A percentile compares a stretch with the other conserved stretches of the same genome.
phyloP scores from a whole-genome alignment of 2,329 filamentous ascomycete species.

The Diaporthe longicolla region DNA sequence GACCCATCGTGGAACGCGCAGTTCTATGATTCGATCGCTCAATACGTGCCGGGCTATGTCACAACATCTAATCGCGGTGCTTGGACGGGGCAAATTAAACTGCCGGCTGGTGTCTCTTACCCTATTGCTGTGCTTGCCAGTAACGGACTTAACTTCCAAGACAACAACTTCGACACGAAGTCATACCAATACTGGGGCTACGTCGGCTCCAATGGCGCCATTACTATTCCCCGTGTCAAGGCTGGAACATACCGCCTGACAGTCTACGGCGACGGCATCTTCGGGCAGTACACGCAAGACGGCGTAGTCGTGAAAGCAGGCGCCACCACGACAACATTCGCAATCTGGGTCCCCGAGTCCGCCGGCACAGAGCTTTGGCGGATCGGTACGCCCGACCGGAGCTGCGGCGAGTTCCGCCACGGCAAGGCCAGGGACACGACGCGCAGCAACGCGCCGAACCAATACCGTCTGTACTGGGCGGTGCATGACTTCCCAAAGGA shows the following conservation, averaged over 20 bases:
- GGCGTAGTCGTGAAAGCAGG: conserved; percentile 59
- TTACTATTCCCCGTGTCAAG: conserved; percentile 67
- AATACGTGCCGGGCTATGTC: conserved; percentile 71
- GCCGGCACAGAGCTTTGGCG: conserved; percentile 73
- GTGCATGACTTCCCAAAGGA: conserved; percentile 71
- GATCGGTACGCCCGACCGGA: conserved; percentile 73
- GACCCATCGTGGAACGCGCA: conserved; percentile 67
- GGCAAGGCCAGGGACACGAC: conserved; percentile 64
- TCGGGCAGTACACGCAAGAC: conserved; percentile 71
- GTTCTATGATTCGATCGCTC: conserved; percentile 75
- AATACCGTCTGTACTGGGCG: conserved; percentile 74
- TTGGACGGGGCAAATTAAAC: conserved; percentile 63
- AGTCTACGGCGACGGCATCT: conserved; percentile 73
- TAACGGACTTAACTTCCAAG: conserved; percentile 67
- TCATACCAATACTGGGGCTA: conserved; percentile 75
- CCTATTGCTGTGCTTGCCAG: conserved; percentile 69
- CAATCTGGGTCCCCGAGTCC: conserved; percentile 67
- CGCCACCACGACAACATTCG: conserved; percentile 55
- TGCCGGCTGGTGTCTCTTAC: conserved; percentile 65
- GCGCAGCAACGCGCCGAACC: conserved; percentile 64
- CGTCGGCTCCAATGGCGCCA: conserved; percentile 60
- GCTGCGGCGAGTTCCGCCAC: conserved; percentile 71
- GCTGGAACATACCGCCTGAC: conserved; percentile 73
- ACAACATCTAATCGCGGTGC: conserved; percentile 64
- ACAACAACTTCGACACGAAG: conserved; percentile 67